Conservation (phyloP, 495 filamentous ascomycete genomes). For the Aspergillus wentii region DNA sequence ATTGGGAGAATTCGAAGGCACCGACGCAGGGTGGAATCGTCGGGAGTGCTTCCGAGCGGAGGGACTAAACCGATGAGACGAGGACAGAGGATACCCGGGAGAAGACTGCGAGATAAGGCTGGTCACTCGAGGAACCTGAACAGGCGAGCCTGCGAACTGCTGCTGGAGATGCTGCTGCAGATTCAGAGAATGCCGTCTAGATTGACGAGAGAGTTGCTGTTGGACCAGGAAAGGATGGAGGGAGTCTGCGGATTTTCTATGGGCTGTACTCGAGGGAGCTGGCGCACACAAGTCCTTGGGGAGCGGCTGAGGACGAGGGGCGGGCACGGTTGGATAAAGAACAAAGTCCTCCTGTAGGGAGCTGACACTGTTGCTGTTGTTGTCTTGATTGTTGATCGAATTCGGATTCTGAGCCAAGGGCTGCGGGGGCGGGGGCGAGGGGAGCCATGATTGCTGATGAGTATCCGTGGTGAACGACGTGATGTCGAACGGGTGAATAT, state of each 20-base stretch:
- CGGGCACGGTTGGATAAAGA: conserved; percentile 29
- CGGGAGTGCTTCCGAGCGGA: conserved; percentile 29
- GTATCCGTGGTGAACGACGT: conserved; percentile 64
- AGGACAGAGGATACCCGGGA: conserved; percentile 32
- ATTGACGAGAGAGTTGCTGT: conserved; percentile 27
- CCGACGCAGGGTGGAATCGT: conserved; percentile 26
- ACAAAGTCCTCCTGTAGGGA: conserved; percentile 41
- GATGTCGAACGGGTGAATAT: conserved; percentile 46
- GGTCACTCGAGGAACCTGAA: conserved; percentile 32
- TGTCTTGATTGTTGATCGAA: conserved; percentile 38
- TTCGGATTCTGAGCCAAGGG: conserved; percentile 43
- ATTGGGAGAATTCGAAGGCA: conserved; percentile 32
- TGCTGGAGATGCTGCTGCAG: conserved; percentile 33
- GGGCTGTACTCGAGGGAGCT: conserved; percentile 34
- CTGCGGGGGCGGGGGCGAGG: conserved; percentile 45
- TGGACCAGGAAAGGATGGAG: conserved; percentile 28
- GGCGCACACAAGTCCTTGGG: conserved; percentile 30
- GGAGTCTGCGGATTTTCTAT: conserved; percentile 31
- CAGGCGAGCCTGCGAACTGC: conserved; percentile 30
- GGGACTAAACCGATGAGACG: conserved; percentile 41
- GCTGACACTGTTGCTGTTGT: conserved; percentile 21
- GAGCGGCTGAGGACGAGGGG: conserved; percentile 27
- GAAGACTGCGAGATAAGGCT: conserved; percentile 32
- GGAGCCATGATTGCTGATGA: conserved; percentile 57
- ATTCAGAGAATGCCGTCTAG: conserved; percentile 29